phyloP scores from a whole-genome alignment of 805 yeast species.

The Helenozyma baotianmanensis region DNA sequence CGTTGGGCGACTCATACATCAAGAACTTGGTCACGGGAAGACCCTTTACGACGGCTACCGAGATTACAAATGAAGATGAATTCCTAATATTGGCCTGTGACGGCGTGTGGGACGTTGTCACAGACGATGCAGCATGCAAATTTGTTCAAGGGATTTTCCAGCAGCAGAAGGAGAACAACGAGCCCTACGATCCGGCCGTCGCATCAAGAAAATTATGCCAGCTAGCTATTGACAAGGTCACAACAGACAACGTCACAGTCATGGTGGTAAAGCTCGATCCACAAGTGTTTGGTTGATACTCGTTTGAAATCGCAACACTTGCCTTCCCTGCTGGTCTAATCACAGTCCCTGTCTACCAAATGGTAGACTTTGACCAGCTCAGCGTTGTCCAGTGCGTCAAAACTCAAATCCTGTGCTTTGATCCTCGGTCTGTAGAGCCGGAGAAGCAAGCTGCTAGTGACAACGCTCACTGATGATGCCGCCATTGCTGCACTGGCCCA shows the following conservation, averaged over 20 bases:
- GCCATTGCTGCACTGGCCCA: constrained; percentile 73
- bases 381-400: too few species aligned
- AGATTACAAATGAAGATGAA: constrained; percentile 60
- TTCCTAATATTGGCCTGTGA: constrained; percentile 91
- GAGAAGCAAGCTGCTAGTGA: constrained; percentile 51
- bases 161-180: constrained; percentile 20
- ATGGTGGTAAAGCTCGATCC: constrained; percentile 71
- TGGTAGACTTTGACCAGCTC: too few species aligned
- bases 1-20: constrained; percentile 91
- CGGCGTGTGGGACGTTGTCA: constrained; percentile 93
- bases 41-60: constrained; percentile 90
- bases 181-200: constrained; percentile 43
- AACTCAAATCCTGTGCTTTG: constrained; percentile 2
- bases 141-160: constrained; percentile 48
- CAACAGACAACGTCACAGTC: constrained; percentile 89
- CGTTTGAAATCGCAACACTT: too few species aligned
- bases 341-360: too few species aligned
- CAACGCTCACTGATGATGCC: constrained; percentile 52
- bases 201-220: constrained; percentile 68
- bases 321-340: too few species aligned
- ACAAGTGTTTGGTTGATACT: constrained; percentile 31
- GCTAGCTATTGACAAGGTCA: constrained; percentile 69
- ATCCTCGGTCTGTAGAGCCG: constrained; percentile 42
- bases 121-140: constrained; percentile 80
- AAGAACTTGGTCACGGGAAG: constrained; percentile 83